Evolutionary conservation across 257 asterid species (phyloP).

Genomic region (Fraxinus cuspidata): DNA sequence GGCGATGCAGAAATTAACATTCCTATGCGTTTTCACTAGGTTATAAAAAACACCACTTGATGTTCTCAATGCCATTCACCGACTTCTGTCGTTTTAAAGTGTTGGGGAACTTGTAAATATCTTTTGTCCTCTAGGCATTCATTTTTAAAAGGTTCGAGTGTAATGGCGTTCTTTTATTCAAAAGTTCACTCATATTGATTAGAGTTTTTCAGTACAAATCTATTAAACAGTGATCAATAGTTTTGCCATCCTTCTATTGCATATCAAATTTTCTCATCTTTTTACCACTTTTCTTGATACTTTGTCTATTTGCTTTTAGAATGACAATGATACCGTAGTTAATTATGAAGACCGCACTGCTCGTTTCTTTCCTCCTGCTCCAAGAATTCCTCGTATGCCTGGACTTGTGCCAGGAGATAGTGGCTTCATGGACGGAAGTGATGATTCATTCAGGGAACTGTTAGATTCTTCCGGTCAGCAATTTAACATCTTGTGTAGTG

Average conservation of each 20-base stretch:
- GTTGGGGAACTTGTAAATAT: constrained; percentile 2
- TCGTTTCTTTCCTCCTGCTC: constrained; percentile 93
- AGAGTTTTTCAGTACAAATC: background rate
- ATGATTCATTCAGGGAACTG: constrained; percentile 76
- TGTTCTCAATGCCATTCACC: background rate
- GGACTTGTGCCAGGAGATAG: constrained; percentile 88
- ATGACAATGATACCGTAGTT: constrained; percentile 40
- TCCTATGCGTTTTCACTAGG: background rate
- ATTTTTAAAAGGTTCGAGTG: background rate
- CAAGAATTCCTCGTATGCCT: constrained; percentile 83
- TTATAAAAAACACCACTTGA: background rate
- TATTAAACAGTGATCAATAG: background rate
- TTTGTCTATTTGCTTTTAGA: constrained; percentile 47
- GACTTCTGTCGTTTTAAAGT: background rate
- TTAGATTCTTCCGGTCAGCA: constrained; percentile 77
- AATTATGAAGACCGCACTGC: constrained; percentile 86
- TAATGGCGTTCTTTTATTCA: background rate
- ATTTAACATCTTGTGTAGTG: constrained; percentile 90
- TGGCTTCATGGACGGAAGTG: constrained; percentile 80
- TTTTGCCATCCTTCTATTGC: constrained; percentile 4
- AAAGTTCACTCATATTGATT: background rate
- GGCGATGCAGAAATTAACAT: background rate
- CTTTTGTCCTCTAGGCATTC: constrained; percentile 8
- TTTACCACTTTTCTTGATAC: constrained; percentile 15
- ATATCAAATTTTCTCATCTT: constrained; percentile 14